Conservation (phyloP, 2,329 filamentous ascomycete species). For the Cytospora schulzeri region DNA sequence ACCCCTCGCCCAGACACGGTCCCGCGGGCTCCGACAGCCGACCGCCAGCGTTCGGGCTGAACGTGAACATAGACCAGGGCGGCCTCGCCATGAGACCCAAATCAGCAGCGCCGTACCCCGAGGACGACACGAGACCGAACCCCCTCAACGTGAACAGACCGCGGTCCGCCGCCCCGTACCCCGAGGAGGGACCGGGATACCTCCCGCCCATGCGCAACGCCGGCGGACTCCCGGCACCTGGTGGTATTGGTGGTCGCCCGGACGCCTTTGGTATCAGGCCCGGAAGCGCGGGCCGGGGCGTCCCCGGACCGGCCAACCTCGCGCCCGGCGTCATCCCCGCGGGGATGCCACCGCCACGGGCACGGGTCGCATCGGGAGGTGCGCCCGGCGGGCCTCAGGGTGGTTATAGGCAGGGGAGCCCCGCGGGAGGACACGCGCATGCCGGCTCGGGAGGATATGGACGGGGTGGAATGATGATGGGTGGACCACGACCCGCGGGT, state of each 20-base stretch:
- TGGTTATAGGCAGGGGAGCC: constrained; percentile 46
- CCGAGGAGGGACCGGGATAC: constrained; percentile 44
- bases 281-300: constrained; percentile 36
- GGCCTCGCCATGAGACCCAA: constrained; percentile 47
- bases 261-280: constrained; percentile 59
- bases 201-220: constrained; percentile 12
- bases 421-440: constrained; percentile 39
- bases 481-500: constrained; percentile 23
- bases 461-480: constrained; percentile 29
- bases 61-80: constrained; percentile 50
- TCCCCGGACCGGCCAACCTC: constrained; percentile 30
- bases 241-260: too few relatives aligned
- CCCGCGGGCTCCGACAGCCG: constrained; percentile 45
- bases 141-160: constrained; percentile 48
- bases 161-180: constrained; percentile 54
- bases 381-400: constrained; percentile 40
- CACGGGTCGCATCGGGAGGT: constrained; percentile 47
- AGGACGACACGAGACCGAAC: constrained; percentile 61
- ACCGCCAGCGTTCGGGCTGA: constrained; percentile 49
- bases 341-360: constrained; percentile 34
- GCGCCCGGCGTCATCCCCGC: constrained; percentile 18
- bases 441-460: constrained; percentile 21
- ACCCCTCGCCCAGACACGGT: constrained; percentile 45
- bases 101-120: constrained; percentile 69
- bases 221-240: constrained; percentile 11